Evolutionary conservation across 164 flowering plant genomes (phyloP).

Genomic region (Annona squamosa): DNA sequence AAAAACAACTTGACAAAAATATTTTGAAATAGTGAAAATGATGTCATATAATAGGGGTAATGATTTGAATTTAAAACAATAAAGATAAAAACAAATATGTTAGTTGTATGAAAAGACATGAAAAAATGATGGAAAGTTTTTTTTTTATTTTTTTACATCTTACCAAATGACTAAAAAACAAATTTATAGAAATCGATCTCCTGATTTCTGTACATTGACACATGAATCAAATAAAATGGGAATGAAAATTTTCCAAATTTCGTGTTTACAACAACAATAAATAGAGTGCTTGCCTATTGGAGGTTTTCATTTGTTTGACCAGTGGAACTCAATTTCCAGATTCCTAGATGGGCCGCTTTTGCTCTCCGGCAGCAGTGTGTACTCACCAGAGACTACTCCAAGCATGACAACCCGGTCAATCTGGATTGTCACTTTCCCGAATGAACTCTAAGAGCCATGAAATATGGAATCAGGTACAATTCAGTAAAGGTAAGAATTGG

Average conservation of each 20-base stretch:
- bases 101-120: too few species aligned
- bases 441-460: constrained; percentile 56
- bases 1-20: too few species aligned
- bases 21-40: too few species aligned
- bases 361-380: constrained; percentile 76
- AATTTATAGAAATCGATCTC: constrained; percentile 17
- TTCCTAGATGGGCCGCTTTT: constrained; percentile 81
- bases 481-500: neutral
- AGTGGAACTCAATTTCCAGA: constrained; percentile 90
- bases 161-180: constrained; percentile 8
- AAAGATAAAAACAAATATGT: too few species aligned
- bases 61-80: too few species aligned
- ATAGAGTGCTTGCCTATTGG: constrained; percentile 7
- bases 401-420: constrained; percentile 93
- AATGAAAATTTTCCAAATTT: constrained; percentile 4
- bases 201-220: constrained; percentile 32
- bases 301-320: constrained; percentile 67
- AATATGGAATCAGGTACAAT: constrained; percentile 3
- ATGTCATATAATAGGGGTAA: too few species aligned
- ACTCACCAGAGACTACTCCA: constrained; percentile 93
- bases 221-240: constrained; percentile 9
- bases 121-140: too few species aligned
- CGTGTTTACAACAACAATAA: constrained; percentile 12
- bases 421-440: constrained; percentile 97
- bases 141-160: too few species aligned